Percentiles rank a stretch among this genome's conserved stretches.
Evolutionary conservation across 768 basidiomycete genomes (phyloP).

Genomic region (Termitomyces sp.): DNA sequence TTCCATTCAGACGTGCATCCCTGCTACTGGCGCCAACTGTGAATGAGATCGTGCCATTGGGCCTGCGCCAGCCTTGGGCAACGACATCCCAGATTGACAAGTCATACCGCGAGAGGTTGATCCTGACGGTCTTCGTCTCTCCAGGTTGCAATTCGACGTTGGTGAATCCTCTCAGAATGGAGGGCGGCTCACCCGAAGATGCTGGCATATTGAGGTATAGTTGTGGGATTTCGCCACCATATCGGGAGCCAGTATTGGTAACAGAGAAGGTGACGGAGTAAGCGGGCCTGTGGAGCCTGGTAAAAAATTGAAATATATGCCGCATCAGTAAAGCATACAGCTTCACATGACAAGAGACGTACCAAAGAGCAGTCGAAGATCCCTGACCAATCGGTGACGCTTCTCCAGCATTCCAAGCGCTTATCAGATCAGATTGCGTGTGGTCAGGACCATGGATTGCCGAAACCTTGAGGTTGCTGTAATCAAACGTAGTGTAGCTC

Average conservation of each 20-base stretch:
- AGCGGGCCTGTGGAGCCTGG: conserved; percentile 65
- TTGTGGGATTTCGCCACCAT: conserved; percentile 78
- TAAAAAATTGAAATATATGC: not conserved
- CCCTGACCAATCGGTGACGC: conserved; percentile 56
- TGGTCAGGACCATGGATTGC: conserved; percentile 39
- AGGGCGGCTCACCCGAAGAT: conserved; percentile 68
- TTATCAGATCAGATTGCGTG: conserved; percentile 36
- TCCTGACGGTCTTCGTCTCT: conserved; percentile 42
- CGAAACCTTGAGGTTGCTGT: conserved; percentile 53
- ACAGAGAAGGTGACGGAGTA: conserved; percentile 64
- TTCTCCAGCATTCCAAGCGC: conserved; percentile 58
- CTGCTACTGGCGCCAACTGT: conserved; percentile 71
- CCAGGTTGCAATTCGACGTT: conserved; percentile 51
- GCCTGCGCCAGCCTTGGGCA: conserved; percentile 73
- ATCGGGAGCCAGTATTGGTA: conserved; percentile 57
- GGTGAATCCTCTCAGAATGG: conserved; percentile 68
- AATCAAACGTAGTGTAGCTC: conserved; percentile 81
- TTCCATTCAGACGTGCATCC: conserved; percentile 52
- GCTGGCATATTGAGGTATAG: conserved; percentile 70
- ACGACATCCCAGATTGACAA: conserved; percentile 75
- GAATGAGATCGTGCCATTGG: conserved; percentile 59
- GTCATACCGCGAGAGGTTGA: conserved; percentile 68
- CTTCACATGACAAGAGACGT: conserved; percentile 1
- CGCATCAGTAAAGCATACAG: not conserved
- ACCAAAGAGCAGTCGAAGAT: conserved; percentile 63